Evolutionary conservation across 257 asterid species (phyloP).

Genomic region (Solanum etuberosum): DNA sequence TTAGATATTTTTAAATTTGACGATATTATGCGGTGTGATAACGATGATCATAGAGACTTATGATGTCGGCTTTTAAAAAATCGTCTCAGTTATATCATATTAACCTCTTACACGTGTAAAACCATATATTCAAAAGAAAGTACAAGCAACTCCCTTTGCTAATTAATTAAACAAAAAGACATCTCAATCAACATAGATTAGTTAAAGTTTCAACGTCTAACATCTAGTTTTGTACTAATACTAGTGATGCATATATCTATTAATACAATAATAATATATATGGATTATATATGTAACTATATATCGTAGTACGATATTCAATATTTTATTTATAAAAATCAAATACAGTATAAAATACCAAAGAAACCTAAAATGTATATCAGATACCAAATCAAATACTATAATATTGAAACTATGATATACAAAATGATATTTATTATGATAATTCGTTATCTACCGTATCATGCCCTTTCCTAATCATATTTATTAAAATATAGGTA

Average conservation of each 20-base stretch:
- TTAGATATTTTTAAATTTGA: fast-evolving
- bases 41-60: neutral
- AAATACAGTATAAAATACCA: too few relatives aligned
- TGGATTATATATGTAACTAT: too few relatives aligned
- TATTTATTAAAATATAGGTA: neutral
- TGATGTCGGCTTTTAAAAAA: neutral
- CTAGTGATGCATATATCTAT: neutral
- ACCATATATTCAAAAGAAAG: neutral
- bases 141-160: neutral
- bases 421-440: too few relatives aligned
- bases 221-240: too few relatives aligned
- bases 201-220: neutral
- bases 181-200: neutral
- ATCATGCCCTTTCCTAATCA: neutral
- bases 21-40: fast-evolving
- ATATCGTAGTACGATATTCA: neutral
- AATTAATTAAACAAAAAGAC: neutral
- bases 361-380: too few relatives aligned
- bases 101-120: neutral
- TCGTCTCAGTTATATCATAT: neutral
- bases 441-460: too few relatives aligned
- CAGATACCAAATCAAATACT: too few relatives aligned
- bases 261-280: neutral
- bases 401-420: neutral
- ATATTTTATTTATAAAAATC: neutral